Evolutionary conservation across 345 rosid genomes (phyloP), one percentile per base, ranked within the genome.

Genomic region (Aquilaria yunnanensis): DNA sequence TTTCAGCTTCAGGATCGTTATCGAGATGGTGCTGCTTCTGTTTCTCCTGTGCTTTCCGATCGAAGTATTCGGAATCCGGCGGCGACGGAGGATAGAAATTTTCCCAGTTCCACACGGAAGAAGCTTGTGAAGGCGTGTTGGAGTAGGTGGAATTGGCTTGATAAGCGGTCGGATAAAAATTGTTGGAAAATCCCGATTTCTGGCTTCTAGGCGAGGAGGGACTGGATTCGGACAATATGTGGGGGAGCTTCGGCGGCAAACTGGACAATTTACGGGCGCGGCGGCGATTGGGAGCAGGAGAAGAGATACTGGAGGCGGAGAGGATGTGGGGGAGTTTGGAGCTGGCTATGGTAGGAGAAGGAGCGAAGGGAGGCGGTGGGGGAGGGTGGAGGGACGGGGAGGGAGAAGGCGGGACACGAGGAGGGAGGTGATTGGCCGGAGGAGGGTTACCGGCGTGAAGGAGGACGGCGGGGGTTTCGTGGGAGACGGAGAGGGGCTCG

Each of bases 21-120:
- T 72, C 75, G 2, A 59, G 51, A 32, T 72, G 80, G 57, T 64
- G 75, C 16, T 16, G 55, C 1, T 65, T 74, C 3, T 54, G 67
- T 47, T 60, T 67, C 32, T 75, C 76, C 30, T 69, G 88, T 31
- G 73, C 63, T 66, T 81, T 84, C 33, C 54, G 72, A 14, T 81
- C 64, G 72, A 88, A 90, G 79, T 67, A 90, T 11, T 90, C 99
- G 13, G 99, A 94, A 72, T 81, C 93, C 0, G 97, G 99, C 37
- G 99, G 99, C 0, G 99, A 94, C 1, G 99, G 99, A 72, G 99
- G 99, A 63, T 74, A 80, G 64, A 90, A 87, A 61, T 91, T 87
- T 62, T 94, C 99, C 99, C 99, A 94, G 69, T 94, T 88, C 99
- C 99, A 94, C 0, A 84, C 83, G 3, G 99, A 94, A 56, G 99